phyloP scores from a whole-genome alignment of 2,329 filamentous ascomycete species.

The Tetracladium maxilliforme region DNA sequence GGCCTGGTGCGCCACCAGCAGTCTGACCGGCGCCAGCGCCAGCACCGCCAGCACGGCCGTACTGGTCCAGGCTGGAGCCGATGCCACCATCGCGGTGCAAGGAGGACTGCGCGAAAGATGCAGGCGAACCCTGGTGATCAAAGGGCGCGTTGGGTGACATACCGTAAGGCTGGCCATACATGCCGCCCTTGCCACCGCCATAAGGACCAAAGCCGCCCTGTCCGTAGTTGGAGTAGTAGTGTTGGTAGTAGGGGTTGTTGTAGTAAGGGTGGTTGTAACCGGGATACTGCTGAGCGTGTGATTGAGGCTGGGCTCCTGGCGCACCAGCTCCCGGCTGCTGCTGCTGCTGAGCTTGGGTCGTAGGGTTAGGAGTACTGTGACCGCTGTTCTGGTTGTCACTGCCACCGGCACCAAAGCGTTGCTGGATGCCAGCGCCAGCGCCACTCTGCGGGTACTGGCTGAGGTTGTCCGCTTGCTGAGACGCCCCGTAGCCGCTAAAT shows the following conservation, averaged over 20 bases:
- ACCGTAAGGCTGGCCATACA: constrained; percentile 16
- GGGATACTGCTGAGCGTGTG: constrained; percentile 37
- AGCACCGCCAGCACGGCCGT: constrained; percentile 15
- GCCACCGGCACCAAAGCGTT: constrained; percentile 41
- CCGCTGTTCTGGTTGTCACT: constrained; percentile 79
- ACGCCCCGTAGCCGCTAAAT: constrained; percentile 63
- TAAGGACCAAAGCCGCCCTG: constrained; percentile 17
- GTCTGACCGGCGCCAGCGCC: too few relatives aligned
- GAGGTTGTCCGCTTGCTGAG: constrained; percentile 48
- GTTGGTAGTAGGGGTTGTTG: constrained; percentile 45
- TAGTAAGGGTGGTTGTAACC: constrained; percentile 46
- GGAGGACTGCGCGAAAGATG: constrained; percentile 14
- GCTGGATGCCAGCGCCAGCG: constrained; percentile 41
- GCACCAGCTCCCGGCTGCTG: too few relatives aligned
- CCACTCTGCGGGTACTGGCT: constrained; percentile 62
- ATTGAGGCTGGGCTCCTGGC: constrained; percentile 20
- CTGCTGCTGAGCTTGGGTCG: constrained; percentile 36
- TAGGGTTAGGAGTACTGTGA: constrained; percentile 79
- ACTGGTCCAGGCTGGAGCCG: constrained; percentile 15
- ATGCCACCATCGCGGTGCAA: constrained; percentile 17
- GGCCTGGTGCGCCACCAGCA: constrained; percentile 13
- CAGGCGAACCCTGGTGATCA: constrained; percentile 16
- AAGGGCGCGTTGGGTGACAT: constrained; percentile 17
- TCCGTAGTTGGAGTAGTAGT: constrained; percentile 35
- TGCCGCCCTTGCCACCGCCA: constrained; percentile 13